phyloP scores from a whole-genome alignment of 441 rosid genomes.

The Syzygium malaccense region DNA sequence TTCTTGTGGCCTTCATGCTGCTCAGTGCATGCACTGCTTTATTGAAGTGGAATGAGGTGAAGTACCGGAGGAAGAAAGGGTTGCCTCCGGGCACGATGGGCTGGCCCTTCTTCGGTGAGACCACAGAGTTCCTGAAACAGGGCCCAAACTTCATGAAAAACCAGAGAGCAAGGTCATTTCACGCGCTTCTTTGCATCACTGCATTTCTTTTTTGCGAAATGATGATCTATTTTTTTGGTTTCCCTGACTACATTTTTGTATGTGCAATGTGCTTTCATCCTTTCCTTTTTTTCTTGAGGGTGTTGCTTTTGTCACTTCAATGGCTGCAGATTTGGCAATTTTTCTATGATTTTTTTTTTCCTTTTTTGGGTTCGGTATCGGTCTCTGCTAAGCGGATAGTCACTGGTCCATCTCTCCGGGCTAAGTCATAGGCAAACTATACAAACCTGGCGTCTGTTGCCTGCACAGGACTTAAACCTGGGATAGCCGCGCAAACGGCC shows the following conservation, averaged over 20 bases:
- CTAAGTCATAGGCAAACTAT: not conserved
- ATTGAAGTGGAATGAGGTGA: conserved; percentile 18
- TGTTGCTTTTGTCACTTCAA: not conserved
- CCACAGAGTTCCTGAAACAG: conserved; percentile 17
- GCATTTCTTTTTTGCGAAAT: not conserved
- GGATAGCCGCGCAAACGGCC: not conserved
- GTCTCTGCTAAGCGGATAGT: not conserved
- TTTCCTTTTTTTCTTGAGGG: not conserved
- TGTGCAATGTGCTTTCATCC: not conserved
- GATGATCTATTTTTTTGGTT: not conserved
- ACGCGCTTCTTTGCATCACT: not conserved
- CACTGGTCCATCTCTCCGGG: not conserved
- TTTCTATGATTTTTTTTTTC: not conserved
- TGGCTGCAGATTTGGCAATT: not conserved
- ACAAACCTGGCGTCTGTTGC: not conserved
- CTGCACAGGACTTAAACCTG: not conserved
- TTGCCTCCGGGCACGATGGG: conserved; percentile 33
- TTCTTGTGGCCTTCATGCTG: conserved; percentile 5
- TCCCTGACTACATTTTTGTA: not conserved
- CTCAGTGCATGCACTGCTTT: conserved; percentile 12
- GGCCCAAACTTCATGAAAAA: conserved; percentile 25
- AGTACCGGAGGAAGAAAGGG: conserved; percentile 11
- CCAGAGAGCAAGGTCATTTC: conserved; percentile 13
- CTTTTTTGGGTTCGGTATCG: not conserved
- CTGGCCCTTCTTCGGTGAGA: conserved; percentile 26